Conservation (phyloP, 2,329 filamentous ascomycete species). For the Cadophora gregata region DNA sequence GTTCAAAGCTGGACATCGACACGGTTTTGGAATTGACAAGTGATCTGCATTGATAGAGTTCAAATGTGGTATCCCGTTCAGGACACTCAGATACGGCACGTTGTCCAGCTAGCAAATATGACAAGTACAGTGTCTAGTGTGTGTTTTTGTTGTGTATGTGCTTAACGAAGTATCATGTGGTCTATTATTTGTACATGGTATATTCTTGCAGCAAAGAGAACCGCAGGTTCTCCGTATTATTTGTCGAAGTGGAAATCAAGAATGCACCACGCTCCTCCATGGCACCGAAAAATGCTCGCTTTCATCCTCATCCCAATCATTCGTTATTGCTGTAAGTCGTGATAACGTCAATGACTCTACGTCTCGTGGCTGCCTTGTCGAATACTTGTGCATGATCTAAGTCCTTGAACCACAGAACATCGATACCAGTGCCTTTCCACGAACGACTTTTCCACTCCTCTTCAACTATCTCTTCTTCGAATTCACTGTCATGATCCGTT, state of each 20-base stretch:
- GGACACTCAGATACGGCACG: too few species aligned
- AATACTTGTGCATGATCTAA: conserved; percentile 64
- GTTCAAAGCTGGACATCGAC: too few species aligned
- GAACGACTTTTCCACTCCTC: conserved; percentile 44
- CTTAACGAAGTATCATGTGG: neutral
- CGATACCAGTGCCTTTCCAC: conserved; percentile 44
- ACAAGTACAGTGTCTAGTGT: too few species aligned
- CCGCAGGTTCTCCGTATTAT: neutral
- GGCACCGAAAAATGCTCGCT: neutral
- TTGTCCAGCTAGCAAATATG: too few species aligned
- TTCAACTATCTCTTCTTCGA: conserved; percentile 28
- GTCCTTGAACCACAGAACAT: conserved; percentile 60
- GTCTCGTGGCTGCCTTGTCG: conserved; percentile 46
- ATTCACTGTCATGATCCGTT: conserved; percentile 33
- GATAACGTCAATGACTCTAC: conserved; percentile 44
- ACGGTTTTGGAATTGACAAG: too few species aligned
- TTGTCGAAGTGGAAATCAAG: neutral
- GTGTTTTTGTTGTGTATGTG: neutral
- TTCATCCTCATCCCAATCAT: conserved; percentile 26
- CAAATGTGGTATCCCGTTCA: too few species aligned
- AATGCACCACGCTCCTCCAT: neutral
- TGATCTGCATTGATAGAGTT: too few species aligned
- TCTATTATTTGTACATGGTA: conserved; percentile 15
- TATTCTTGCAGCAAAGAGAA: neutral
- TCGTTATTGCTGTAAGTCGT: conserved; percentile 38